phyloP scores from a whole-genome alignment of 345 rosid genomes.

The rapeseed (Brassica napus) region Da-Ae NC_063436.1:35448001-35448500 shows the following conservation, averaged over 20 bases:
- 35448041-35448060: background rate
- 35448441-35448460: no score
- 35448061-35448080: background rate
- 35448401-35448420: no score
- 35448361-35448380: no score
- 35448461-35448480: no score
- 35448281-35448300: no score
- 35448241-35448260: background rate
- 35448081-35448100: background rate
- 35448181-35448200: background rate
- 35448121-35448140: background rate
- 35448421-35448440: no score
- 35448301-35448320: background rate
- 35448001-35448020: background rate
- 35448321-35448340: background rate
- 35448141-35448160: background rate
- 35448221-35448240: background rate
- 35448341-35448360: no score
- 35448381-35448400: no score
- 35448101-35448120: background rate
- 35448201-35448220: background rate
- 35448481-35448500: no score
- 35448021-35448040: background rate
- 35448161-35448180: background rate
- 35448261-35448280: background rate